phyloP scores from a whole-genome alignment of 129 eudicot genomes.

The Ambrosia artemisiifolia region DNA sequence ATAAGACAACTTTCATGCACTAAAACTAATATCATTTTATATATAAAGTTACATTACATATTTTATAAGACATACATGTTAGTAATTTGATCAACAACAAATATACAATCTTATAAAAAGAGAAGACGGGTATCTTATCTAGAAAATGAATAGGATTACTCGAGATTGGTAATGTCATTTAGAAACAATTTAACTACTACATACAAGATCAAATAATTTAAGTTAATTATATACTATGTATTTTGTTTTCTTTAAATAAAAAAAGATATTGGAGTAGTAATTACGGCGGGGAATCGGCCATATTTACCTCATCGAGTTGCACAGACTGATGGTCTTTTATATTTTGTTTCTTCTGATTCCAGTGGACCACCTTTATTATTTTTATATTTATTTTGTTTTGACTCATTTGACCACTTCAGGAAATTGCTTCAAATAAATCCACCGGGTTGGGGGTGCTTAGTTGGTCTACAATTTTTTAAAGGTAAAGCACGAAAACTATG shows the following conservation, averaged over 20 bases:
- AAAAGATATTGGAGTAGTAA: constrained; percentile 40
- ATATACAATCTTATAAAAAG: not conserved
- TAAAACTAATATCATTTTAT: too few species aligned
- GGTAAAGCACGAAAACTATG: not conserved
- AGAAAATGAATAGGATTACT: constrained; percentile 11
- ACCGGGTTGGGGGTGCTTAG: constrained; percentile 15
- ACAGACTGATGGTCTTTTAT: constrained; percentile 25
- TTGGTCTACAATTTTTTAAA: constrained; percentile 8
- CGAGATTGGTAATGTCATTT: constrained; percentile 32
- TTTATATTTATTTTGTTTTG: constrained; percentile 1
- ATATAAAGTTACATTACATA: too few species aligned
- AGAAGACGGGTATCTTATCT: not conserved
- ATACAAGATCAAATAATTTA: constrained; percentile 20
- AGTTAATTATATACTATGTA: not conserved
- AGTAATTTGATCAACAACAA: not conserved
- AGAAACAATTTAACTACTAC: constrained; percentile 1
- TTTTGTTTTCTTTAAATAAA: constrained; percentile 9
- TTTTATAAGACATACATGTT: too few species aligned
- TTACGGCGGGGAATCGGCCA: constrained; percentile 89
- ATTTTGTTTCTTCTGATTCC: constrained; percentile 29
- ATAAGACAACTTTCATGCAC: too few species aligned
- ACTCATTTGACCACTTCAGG: constrained; percentile 14
- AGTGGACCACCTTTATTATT: constrained; percentile 37
- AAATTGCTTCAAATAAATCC: constrained; percentile 22
- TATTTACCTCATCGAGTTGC: constrained; percentile 77